A percentile compares a stretch with the other conserved stretches of the same genome.
Evolutionary conservation across 345 rosid species (phyloP).

Genomic region (Melaleuca alternifolia): DNA sequence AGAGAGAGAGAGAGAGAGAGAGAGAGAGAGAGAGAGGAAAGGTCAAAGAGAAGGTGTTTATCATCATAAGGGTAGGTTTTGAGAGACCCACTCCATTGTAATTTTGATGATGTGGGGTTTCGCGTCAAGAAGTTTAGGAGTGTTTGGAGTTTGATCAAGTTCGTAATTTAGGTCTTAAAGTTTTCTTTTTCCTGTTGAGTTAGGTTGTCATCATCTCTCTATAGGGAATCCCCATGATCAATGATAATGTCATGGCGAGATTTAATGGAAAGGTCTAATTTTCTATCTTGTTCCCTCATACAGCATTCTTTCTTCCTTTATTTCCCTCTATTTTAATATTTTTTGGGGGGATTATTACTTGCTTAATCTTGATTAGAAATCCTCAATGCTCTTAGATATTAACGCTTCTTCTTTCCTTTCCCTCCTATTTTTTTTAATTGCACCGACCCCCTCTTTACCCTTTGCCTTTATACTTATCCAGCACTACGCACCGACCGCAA

Average conservation of each 20-base stretch:
- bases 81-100: neutral
- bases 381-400: neutral
- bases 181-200: neutral
- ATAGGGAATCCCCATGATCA: constrained; percentile 26
- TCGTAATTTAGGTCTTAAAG: neutral
- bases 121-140: neutral
- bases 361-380: neutral
- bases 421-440: neutral
- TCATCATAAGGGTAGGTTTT: neutral
- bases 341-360: neutral
- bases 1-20: neutral
- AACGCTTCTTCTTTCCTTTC: neutral
- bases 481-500: neutral
- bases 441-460: neutral
- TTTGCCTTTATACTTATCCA: neutral
- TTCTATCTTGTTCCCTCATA: neutral
- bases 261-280: constrained; percentile 1
- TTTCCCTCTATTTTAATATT: neutral
- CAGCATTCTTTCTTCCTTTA: neutral
- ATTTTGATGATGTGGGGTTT: neutral
- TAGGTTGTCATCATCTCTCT: neutral
- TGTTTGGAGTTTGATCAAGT: neutral
- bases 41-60: neutral
- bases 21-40: too few species aligned
- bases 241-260: constrained; percentile 19